Evolutionary conservation across 2,329 filamentous ascomycete species (phyloP).

Genomic region (Colletotrichum shisoi): DNA sequence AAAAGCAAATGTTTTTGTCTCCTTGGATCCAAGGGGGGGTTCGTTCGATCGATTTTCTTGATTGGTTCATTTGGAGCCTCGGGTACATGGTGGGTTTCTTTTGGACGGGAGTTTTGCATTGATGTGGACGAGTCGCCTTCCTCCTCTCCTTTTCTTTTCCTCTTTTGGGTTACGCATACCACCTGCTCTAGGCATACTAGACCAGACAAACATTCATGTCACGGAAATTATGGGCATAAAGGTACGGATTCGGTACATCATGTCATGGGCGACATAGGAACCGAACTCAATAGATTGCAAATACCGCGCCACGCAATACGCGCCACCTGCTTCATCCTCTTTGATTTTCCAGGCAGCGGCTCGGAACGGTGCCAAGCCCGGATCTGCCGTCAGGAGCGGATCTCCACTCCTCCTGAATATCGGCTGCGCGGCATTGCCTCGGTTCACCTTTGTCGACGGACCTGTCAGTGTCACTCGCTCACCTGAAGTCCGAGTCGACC

Average conservation of each 20-base stretch:
- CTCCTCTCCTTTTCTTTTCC: neutral
- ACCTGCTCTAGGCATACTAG: conserved; percentile 8
- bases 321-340: neutral
- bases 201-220: conserved; percentile 3
- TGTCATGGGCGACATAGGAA: neutral
- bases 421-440: neutral
- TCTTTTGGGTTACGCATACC: conserved; percentile 1
- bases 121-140: neutral
- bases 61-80: conserved; percentile 6
- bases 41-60: neutral
- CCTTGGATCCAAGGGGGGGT: neutral
- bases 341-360: neutral
- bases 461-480: conserved; percentile 22
- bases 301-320: conserved; percentile 1
- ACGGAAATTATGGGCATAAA: neutral
- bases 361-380: conserved; percentile 18
- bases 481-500: conserved; percentile 12
- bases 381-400: neutral
- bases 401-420: neutral
- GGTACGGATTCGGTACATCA: neutral
- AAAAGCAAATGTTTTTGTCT: neutral
- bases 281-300: conserved; percentile 21
- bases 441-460: neutral
- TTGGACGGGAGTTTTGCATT: conserved; percentile 19
- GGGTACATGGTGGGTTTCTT: neutral